phyloP scores from a whole-genome alignment of 148 eudicot species.

The Heliamphora exappendiculata region DNA sequence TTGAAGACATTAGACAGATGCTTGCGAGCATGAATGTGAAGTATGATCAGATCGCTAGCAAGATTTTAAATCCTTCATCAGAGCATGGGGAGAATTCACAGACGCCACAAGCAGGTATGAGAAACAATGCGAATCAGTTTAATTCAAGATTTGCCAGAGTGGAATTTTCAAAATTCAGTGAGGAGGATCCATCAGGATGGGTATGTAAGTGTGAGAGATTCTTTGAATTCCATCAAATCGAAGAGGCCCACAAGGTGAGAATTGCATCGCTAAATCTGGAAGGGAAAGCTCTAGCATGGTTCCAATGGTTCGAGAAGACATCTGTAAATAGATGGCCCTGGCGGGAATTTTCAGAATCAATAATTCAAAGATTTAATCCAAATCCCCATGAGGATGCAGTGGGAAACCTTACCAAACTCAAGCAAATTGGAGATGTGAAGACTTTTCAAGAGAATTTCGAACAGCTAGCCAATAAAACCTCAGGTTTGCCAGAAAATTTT shows the following conservation, averaged over 20 bases:
- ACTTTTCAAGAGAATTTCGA: background rate
- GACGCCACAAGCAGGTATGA: no score
- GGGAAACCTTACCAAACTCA: background rate
- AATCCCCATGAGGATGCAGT: background rate
- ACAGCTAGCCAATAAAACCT: background rate
- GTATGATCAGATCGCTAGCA: no score
- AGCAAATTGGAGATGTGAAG: background rate
- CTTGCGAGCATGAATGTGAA: no score
- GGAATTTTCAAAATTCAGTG: background rate
- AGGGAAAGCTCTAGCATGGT: background rate
- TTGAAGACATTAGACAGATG: no score
- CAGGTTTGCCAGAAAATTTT: background rate
- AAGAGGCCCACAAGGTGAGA: background rate
- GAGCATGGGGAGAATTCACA: no score
- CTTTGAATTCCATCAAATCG: background rate
- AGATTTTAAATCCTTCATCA: no score
- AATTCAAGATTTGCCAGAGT: background rate
- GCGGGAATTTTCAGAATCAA: background rate
- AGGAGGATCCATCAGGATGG: background rate
- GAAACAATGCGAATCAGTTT: no score
- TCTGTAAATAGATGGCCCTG: background rate
- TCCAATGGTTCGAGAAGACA: background rate
- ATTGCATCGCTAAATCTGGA: background rate
- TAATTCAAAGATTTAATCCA: background rate
- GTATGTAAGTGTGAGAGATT: background rate